Conservation (phyloP, 2,329 filamentous ascomycete species). For the Alternaria consortialis region DNA sequence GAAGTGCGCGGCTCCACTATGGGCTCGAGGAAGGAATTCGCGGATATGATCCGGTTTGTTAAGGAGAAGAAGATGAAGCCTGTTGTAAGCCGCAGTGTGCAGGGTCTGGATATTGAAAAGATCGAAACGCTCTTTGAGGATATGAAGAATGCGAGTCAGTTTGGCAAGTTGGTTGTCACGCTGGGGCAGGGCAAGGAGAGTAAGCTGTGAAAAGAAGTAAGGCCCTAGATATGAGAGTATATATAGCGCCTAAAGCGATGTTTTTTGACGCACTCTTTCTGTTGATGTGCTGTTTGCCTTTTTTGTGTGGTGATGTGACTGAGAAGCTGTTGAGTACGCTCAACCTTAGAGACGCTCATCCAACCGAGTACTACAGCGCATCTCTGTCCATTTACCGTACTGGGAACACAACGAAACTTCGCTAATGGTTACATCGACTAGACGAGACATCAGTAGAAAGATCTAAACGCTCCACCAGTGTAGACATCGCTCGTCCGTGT, state of each 20-base stretch:
- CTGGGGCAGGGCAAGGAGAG: conserved; percentile 38
- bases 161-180: conserved; percentile 88
- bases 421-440: too few species aligned
- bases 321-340: too few species aligned
- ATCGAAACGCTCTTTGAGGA: conserved; percentile 86
- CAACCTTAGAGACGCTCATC: too few species aligned
- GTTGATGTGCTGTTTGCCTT: too few species aligned
- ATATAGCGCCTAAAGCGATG: not conserved
- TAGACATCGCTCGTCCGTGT: too few species aligned
- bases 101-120: conserved; percentile 76
- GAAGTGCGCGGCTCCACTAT: conserved; percentile 88
- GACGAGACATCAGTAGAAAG: too few species aligned
- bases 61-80: conserved; percentile 75
- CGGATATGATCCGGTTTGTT: conserved; percentile 89
- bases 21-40: conserved; percentile 89
- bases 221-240: not conserved
- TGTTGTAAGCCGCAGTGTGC: conserved; percentile 76
- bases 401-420: too few species aligned
- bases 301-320: too few species aligned
- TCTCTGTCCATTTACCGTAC: too few species aligned
- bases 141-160: conserved; percentile 85
- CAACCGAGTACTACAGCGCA: too few species aligned
- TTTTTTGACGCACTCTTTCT: too few species aligned
- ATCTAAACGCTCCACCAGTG: too few species aligned
- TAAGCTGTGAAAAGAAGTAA: conserved; percentile 36